These are phyloP conservation scores for Naegleria lovaniensis DNA, from an alignment of 208 protist genomes.

Conservation along the genomic window DNA sequence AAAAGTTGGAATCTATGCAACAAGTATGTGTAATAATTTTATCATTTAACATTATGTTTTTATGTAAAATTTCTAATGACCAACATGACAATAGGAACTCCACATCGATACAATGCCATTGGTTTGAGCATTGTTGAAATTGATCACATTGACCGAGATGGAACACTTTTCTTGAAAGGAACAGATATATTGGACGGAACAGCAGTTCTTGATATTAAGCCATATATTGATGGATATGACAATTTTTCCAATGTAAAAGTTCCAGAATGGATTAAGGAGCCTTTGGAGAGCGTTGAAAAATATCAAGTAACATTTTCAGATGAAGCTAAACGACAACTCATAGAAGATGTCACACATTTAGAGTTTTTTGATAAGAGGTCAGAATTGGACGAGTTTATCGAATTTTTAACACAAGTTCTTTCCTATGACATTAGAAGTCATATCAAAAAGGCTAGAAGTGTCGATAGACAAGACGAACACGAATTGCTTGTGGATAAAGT, in stretches of 20 bases:
- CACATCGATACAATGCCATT: slow-evolving; percentile 22
- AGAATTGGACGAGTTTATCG: neutral
- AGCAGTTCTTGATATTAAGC: slow-evolving; percentile 26
- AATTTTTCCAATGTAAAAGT: neutral
- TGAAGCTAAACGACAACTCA: neutral
- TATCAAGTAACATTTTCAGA: neutral
- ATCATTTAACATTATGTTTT: no score
- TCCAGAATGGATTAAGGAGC: slow-evolving; percentile 22
- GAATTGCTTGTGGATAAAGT: neutral
- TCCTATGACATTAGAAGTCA: neutral
- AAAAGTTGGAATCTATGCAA: slow-evolving; percentile 19
- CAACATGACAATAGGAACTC: no score
- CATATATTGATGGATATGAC: slow-evolving; percentile 14
- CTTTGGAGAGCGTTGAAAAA: neutral
- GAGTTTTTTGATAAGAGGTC: neutral
- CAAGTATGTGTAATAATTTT: neutral
- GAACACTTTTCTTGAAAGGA: slow-evolving; percentile 10
- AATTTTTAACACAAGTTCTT: neutral
- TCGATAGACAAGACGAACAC: neutral
- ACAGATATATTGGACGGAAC: slow-evolving; percentile 2
- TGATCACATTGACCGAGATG: slow-evolving; percentile 8
- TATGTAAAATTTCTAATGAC: no score
- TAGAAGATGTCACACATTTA: neutral
- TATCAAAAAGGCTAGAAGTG: neutral
- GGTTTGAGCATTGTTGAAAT: neutral